Base-by-base conservation (phyloP, 768 basidiomycete species). In the Psilocybe cubensis region DNA sequence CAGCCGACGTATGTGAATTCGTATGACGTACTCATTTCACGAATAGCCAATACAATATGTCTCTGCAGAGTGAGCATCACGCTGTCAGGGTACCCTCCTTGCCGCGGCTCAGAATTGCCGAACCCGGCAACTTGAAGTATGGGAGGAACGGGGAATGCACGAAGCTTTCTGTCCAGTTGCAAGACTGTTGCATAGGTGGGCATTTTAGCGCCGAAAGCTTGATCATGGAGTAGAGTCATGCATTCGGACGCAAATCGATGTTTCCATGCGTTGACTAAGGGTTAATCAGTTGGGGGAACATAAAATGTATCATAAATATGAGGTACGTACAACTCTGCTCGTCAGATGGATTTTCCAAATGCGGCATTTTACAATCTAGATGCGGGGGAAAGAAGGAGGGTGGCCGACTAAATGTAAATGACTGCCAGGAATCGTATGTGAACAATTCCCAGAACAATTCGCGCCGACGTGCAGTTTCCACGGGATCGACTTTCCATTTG, bases 401-500 rank as follows among this genome's bases (percentile, higher is more conserved):
- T 4, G 88, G 88, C 20, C 87, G 81, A 17, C 87, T 86, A 66
- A 87, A 87, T 2, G 87, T 89, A 66, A 84, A 76, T 61, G 85
- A 88, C 77, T 88, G 79, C 75, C 78, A 79, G 17, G 79, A 83
- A 65, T 82, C 74, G 52, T 81, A 77, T 8, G 77, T 82, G 69
- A 80, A 83, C 20, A 83, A 53, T 63, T 89, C 87, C 87, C 87
- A 89, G 62, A 89, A 88, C 24, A 87, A 66, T 66, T 86, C 84
- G 6, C 87, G 81, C n/a, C 87, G 80, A 27, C 81, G 75, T 56
- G 83, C 78, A 0, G 86, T 84, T 69, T 88, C 87, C 42, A 73
- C 68, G 23, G 72, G 66, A 61, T 88, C 85, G 18, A 83, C 79
- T 38, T 84, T 85, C 83, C 84, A 88, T 55, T 78, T 80, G n/a